A percentile compares a stretch with the other conserved stretches of the same genome.
These are phyloP conservation scores for Taphrina wiesneri DNA, from an alignment of 1,139 yeast species.

Conservation along the genomic window DNA sequence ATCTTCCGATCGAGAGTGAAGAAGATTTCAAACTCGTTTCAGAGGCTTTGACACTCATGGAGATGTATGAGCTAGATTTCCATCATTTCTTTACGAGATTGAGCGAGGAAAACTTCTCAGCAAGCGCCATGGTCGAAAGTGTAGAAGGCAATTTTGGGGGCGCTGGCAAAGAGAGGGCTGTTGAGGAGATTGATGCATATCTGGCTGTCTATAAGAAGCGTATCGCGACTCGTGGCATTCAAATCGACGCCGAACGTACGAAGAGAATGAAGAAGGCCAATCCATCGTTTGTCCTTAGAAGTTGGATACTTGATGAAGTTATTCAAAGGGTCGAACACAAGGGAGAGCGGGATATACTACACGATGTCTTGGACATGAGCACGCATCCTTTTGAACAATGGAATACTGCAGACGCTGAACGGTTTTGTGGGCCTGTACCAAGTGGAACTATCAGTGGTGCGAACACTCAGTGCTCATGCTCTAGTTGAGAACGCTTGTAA, in stretches of 20 bases:
- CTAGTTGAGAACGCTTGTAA: slow-evolving; percentile 19
- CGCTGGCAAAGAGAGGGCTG: slow-evolving; percentile 43
- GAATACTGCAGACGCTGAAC: slow-evolving; percentile 43
- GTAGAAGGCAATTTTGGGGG: slow-evolving; percentile 41
- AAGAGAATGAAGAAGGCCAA: slow-evolving; percentile 55
- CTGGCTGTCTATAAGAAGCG: slow-evolving; percentile 49
- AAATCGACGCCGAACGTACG: slow-evolving; percentile 48
- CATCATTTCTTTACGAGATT: slow-evolving; percentile 71
- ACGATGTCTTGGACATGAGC: slow-evolving; percentile 46
- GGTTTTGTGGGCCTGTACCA: slow-evolving; percentile 40
- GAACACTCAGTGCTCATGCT: slow-evolving; percentile 38
- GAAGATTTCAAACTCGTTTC: slow-evolving; percentile 56
- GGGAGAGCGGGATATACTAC: slow-evolving; percentile 42
- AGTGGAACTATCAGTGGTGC: slow-evolving; percentile 28
- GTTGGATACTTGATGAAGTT: slow-evolving; percentile 85
- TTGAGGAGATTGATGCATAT: slow-evolving; percentile 48
- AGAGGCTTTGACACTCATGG: slow-evolving; percentile 56
- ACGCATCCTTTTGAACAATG: slow-evolving; percentile 46
- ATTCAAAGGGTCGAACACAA: slow-evolving; percentile 48
- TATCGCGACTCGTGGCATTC: slow-evolving; percentile 48
- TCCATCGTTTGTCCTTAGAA: slow-evolving; percentile 80
- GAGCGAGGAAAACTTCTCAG: slow-evolving; percentile 50
- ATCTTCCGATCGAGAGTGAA: slow-evolving; percentile 53
- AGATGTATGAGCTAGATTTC: slow-evolving; percentile 68
- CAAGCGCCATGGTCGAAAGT: slow-evolving; percentile 10